Percentiles rank a stretch among this genome's conserved stretches.
phyloP scores from a whole-genome alignment of 1,284 basidiomycete genomes.

The Peniophora sp. region DNA sequence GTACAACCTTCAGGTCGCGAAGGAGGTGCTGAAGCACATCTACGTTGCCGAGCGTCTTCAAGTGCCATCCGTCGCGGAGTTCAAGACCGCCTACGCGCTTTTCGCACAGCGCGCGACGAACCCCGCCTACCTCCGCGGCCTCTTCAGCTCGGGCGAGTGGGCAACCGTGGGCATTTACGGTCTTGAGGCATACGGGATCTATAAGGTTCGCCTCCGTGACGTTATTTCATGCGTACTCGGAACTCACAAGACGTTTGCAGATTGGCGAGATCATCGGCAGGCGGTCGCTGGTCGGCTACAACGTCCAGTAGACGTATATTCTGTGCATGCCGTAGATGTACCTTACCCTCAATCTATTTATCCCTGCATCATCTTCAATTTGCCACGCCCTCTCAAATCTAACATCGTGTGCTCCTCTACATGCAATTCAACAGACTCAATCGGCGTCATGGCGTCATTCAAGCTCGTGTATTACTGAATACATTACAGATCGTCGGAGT shows the following conservation, averaged over 20 bases:
- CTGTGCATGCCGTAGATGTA: not conserved
- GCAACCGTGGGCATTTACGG: slow-evolving; percentile 78
- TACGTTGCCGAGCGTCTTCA: slow-evolving; percentile 85
- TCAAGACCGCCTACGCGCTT: slow-evolving; percentile 66
- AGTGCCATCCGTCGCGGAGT: slow-evolving; percentile 64
- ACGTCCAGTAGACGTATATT: slow-evolving; percentile 47
- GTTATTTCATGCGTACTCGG: not conserved
- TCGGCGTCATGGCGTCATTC: too few relatives aligned
- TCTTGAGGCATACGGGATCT: slow-evolving; percentile 83
- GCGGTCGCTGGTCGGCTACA: slow-evolving; percentile 81
- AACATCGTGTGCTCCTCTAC: too few relatives aligned
- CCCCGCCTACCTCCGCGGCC: slow-evolving; percentile 62
- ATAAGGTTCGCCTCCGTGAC: slow-evolving; percentile 47
- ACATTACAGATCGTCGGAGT: too few relatives aligned
- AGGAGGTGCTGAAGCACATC: slow-evolving; percentile 84
- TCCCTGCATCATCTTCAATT: too few relatives aligned
- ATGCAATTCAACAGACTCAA: too few relatives aligned
- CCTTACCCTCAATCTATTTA: not conserved
- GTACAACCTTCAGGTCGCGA: slow-evolving; percentile 81
- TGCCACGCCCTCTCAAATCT: too few relatives aligned
- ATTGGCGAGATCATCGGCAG: slow-evolving; percentile 89
- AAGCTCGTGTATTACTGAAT: too few relatives aligned
- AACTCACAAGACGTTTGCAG: slow-evolving; percentile 26
- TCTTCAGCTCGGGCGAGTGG: slow-evolving; percentile 71
- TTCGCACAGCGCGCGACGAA: slow-evolving; percentile 66